phyloP scores from a whole-genome alignment of 2,329 filamentous ascomycete genomes.

The Apiospora kogelbergensis region DNA sequence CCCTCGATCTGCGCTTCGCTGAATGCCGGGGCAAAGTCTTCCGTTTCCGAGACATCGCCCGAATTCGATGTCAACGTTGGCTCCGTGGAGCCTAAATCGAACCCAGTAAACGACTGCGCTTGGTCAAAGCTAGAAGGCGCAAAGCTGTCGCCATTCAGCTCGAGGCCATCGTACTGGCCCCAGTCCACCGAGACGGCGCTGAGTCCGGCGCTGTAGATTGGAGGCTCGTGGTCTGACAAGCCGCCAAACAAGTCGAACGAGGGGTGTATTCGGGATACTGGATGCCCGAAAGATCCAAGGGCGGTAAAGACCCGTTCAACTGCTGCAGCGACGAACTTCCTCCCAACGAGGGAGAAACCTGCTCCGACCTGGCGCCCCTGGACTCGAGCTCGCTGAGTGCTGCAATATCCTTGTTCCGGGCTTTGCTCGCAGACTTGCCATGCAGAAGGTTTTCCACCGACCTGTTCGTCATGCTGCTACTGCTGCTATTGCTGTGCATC shows the following conservation, averaged over 20 bases:
- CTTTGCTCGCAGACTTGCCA: constrained; percentile 36
- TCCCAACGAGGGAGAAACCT: constrained; percentile 57
- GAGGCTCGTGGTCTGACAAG: constrained; percentile 52
- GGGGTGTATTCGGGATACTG: constrained; percentile 50
- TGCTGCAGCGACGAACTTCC: constrained; percentile 49
- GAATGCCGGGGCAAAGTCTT: constrained; percentile 51
- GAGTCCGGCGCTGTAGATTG: constrained; percentile 48
- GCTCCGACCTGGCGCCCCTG: constrained; percentile 60
- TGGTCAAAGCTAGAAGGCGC: constrained; percentile 33
- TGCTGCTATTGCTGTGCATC: constrained; percentile 50
- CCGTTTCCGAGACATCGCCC: constrained; percentile 66
- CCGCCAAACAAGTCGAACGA: constrained; percentile 54
- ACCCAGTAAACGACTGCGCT: constrained; percentile 42
- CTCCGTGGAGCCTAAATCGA: constrained; percentile 49
- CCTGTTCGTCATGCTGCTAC: constrained; percentile 35
- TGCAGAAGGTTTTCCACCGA: constrained; percentile 45
- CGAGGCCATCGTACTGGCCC: constrained; percentile 52
- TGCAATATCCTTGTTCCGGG: constrained; percentile 35
- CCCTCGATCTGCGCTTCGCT: constrained; percentile 46
- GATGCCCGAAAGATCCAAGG: constrained; percentile 58
- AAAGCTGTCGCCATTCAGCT: constrained; percentile 35
- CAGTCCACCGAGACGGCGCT: constrained; percentile 56
- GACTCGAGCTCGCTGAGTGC: constrained; percentile 43
- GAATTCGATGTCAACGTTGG: constrained; percentile 60
- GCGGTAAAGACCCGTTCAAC: constrained; percentile 53